phyloP scores from a whole-genome alignment of 2,329 filamentous ascomycete species.

The Cladosporium colombiae region DNA sequence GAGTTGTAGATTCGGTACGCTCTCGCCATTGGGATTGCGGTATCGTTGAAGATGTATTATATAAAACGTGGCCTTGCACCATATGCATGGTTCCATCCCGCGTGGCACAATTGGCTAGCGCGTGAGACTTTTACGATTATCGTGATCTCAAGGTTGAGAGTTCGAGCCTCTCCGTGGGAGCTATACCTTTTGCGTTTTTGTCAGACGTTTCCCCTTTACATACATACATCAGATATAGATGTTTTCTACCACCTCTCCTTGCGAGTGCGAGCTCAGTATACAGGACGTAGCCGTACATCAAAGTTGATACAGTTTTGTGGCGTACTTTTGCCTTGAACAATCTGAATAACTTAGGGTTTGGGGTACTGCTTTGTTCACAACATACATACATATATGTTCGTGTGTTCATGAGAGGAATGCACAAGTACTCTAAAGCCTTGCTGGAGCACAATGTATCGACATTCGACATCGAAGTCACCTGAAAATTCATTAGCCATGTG shows the following conservation, averaged over 20 bases:
- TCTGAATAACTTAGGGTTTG: neutral
- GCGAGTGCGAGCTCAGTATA: neutral
- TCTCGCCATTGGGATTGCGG: too few relatives aligned
- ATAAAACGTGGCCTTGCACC: too few relatives aligned
- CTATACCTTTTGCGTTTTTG: conserved; percentile 19
- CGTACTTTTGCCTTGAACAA: neutral
- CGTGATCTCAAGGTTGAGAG: conserved; percentile 40
- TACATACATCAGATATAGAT: too few relatives aligned
- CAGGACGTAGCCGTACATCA: neutral
- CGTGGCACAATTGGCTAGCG: conserved; percentile 40
- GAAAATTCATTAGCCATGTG: neutral
- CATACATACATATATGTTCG: too few relatives aligned
- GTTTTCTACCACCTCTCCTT: too few relatives aligned
- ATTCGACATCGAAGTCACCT: neutral
- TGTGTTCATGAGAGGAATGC: too few relatives aligned
- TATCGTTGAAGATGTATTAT: too few relatives aligned
- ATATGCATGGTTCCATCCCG: conserved; percentile 27
- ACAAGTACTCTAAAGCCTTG: neutral
- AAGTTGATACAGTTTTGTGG: too few relatives aligned
- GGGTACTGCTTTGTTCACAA: neutral
- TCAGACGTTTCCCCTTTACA: too few relatives aligned
- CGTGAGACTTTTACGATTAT: conserved; percentile 38
- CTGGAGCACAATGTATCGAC: too few relatives aligned
- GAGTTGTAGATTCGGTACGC: neutral
- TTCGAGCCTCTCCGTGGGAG: conserved; percentile 36